Evolutionary conservation across 2,329 filamentous ascomycete genomes (phyloP), one percentile per base, ranked within the genome.

Genomic region (Thielaviopsis euricoi): DNA sequence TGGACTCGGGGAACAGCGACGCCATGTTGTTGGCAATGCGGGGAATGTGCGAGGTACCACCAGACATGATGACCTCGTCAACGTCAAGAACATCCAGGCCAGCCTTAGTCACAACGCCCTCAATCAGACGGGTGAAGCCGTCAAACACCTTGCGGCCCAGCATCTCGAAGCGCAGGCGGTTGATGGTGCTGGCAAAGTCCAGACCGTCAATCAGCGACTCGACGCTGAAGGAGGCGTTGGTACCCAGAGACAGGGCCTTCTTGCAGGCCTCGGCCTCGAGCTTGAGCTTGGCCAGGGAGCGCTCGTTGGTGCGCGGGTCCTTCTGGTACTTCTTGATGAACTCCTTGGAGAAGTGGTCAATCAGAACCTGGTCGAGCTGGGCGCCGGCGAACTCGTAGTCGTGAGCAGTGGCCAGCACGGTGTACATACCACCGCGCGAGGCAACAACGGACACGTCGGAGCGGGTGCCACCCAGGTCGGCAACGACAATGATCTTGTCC

Each of bases 291-390:
- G 93, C 90, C 65, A 96, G 74, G 66, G 86, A 86, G 66, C 84
- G 84, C 58, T 84, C 77, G 69, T 93, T 88, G 67, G 84, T 79
- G 64, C 90, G 81, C 22, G 93, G 93, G 71, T 97, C 93, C 59
- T 81, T 81, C 74, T 84, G 85, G 80, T 97, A 82, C 79, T 95
- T 95, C 81, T 98, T 97, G 68, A 93, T 80, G 74, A 98, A 98
- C 73, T 98, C 93, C 79, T 98, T 98, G 65, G 91, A 87, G 65
- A 97, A 96, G 77, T 96, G 85, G 70, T 98, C 91, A 69, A 95
- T 87, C 60, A 98, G 79, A 54, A 91, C 86, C 70, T 93, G 81
- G 75, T 98, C 93, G 59, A 98, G 78, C 64, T 89, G 83, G 40
- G 82, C 78, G 67, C 93, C 93, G 58, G 87, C 84, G 64, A 91